These are phyloP conservation scores for Botrytis elliptica DNA, from an alignment of 2,329 filamentous ascomycete species.

Conservation along the genomic window DNA sequence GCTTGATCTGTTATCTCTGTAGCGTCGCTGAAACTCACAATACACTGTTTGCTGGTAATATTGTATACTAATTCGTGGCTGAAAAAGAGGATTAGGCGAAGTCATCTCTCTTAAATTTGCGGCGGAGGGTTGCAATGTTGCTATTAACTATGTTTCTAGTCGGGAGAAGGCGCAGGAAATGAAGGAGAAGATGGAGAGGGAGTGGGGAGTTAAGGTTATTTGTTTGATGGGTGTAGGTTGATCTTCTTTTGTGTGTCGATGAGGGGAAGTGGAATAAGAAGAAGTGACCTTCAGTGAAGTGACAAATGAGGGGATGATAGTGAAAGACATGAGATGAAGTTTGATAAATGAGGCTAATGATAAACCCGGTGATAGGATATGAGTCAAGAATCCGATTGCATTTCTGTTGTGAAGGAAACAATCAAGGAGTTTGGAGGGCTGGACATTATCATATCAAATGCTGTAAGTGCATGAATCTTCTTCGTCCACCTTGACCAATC, in stretches of 20 bases:
- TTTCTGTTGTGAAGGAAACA: constrained; percentile 52
- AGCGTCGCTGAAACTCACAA: not conserved
- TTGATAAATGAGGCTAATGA: not conserved
- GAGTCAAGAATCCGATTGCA: constrained; percentile 53
- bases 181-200: constrained; percentile 48
- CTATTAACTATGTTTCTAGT: constrained; percentile 63
- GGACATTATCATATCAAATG: constrained; percentile 65
- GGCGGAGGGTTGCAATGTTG: constrained; percentile 59
- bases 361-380: constrained; percentile 48
- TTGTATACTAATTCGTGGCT: not conserved
- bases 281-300: not conserved
- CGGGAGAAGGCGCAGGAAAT: constrained; percentile 55
- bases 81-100: constrained; percentile 59
- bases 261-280: not conserved
- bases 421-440: constrained; percentile 58
- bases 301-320: not conserved
- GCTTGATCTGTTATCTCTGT: not conserved
- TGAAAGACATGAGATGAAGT: not conserved
- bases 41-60: not conserved
- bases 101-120: constrained; percentile 61
- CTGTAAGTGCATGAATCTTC: constrained; percentile 44
- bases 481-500: not conserved
- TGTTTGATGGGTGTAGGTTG: constrained; percentile 54
- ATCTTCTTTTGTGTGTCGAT: not conserved
- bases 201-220: constrained; percentile 53